A percentile compares a stretch with the other conserved stretches of the same genome.
Conservation (phyloP, 306 rosid species). For the Canavalia gladiata region DNA sequence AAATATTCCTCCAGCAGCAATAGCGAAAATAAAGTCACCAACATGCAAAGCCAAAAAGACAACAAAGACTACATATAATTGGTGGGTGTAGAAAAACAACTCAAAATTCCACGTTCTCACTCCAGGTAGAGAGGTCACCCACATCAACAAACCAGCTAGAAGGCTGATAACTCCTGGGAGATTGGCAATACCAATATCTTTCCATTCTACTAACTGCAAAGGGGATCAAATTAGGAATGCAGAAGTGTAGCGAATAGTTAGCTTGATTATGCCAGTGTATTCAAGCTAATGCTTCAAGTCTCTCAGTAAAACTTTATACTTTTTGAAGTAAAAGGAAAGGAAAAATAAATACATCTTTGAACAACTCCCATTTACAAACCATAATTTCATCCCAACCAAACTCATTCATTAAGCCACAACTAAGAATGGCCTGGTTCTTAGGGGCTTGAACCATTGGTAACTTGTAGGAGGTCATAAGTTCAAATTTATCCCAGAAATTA, state of each 20-base stretch:
- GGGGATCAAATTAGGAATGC: conserved; percentile 12
- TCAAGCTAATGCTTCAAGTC: conserved; percentile 20
- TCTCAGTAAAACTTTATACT: not conserved
- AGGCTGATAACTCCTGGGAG: conserved; percentile 86
- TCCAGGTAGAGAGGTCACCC: conserved; percentile 89
- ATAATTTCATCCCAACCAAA: not conserved
- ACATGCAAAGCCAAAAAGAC: conserved; percentile 85
- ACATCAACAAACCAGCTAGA: conserved; percentile 85
- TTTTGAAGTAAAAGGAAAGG: not conserved
- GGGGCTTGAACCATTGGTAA: not conserved
- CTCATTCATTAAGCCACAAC: conserved; percentile 12
- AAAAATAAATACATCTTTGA: not conserved
- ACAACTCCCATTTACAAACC: not conserved
- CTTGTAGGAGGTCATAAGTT: not conserved
- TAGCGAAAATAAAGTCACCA: conserved; percentile 80
- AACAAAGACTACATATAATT: conserved; percentile 76
- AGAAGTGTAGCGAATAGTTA: conserved; percentile 27
- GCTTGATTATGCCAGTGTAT: conserved; percentile 24
- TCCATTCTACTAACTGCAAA: conserved; percentile 78
- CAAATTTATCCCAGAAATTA: not conserved
- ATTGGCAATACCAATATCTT: conserved; percentile 75
- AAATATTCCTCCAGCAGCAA: conserved; percentile 84
- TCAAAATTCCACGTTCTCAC: conserved; percentile 81
- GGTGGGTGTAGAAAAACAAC: conserved; percentile 95
- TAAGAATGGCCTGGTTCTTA: not conserved